Conservation (phyloP, 2,329 filamentous ascomycete genomes). For the Phaeosphaeriaceae sp. region DNA sequence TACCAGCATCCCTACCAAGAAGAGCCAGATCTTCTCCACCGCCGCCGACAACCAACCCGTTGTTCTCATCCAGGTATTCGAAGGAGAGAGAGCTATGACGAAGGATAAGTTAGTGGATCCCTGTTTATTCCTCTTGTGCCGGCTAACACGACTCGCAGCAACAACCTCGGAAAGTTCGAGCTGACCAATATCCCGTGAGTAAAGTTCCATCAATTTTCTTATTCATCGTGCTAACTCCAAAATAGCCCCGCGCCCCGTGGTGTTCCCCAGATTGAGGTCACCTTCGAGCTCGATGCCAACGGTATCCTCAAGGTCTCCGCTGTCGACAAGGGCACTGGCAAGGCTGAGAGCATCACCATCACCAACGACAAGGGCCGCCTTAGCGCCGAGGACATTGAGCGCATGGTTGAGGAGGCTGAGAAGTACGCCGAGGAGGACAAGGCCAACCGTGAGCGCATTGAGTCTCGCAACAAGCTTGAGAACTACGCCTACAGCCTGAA, state of each 20-base stretch:
- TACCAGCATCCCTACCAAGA: slow-evolving; percentile 93
- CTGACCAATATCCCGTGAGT: slow-evolving; percentile 84
- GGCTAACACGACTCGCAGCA: slow-evolving; percentile 52
- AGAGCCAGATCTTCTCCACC: slow-evolving; percentile 97
- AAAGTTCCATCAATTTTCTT: not conserved
- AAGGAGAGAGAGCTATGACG: slow-evolving; percentile 92
- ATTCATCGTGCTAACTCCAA: slow-evolving; percentile 30
- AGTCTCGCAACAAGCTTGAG: slow-evolving; percentile 94
- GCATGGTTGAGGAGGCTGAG: slow-evolving; percentile 98
- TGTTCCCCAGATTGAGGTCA: slow-evolving; percentile 97
- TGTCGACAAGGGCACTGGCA: slow-evolving; percentile 97
- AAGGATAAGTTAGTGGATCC: slow-evolving; percentile 66
- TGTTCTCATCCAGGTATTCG: slow-evolving; percentile 93
- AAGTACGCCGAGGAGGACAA: slow-evolving; percentile 99
- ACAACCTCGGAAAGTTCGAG: slow-evolving; percentile 97
- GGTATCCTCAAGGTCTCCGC: slow-evolving; percentile 97
- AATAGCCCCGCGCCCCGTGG: slow-evolving; percentile 81
- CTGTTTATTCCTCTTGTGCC: not conserved
- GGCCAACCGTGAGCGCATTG: slow-evolving; percentile 94
- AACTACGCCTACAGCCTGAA: slow-evolving; percentile 99
- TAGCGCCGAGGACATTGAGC: slow-evolving; percentile 95
- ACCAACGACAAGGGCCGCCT: slow-evolving; percentile 99
- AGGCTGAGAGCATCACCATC: slow-evolving; percentile 96
- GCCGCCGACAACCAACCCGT: slow-evolving; percentile 96
- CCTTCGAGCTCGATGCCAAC: slow-evolving; percentile 97